phyloP scores from a whole-genome alignment of 2,329 filamentous ascomycete species.

The Stachybotrys chartarum region DNA sequence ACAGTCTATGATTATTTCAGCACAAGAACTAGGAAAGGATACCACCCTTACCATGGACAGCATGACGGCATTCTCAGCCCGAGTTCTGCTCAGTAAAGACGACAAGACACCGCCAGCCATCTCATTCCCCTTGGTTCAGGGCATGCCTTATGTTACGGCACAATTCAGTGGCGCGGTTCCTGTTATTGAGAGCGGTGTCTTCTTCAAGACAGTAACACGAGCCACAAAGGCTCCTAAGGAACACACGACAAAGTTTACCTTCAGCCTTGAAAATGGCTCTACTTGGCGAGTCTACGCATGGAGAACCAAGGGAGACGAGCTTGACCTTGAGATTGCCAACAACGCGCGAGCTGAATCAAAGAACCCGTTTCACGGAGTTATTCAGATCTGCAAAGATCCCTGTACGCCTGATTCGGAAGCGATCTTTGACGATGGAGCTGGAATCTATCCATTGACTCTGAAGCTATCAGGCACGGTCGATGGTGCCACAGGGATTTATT shows the following conservation, averaged over 20 bases:
- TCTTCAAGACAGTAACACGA: conserved; percentile 61
- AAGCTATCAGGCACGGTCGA: conserved; percentile 55
- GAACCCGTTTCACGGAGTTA: conserved; percentile 63
- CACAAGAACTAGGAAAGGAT: conserved; percentile 57
- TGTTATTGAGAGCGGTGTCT: conserved; percentile 65
- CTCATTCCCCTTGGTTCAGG: conserved; percentile 78
- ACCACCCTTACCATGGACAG: conserved; percentile 50
- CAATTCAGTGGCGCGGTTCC: conserved; percentile 66
- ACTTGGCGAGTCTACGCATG: conserved; percentile 78
- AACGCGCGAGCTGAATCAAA: conserved; percentile 59
- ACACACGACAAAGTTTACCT: conserved; percentile 68
- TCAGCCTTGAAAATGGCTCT: conserved; percentile 63
- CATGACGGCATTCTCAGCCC: conserved; percentile 51
- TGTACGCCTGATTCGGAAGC: conserved; percentile 47
- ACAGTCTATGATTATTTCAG: conserved; percentile 74
- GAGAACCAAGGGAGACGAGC: conserved; percentile 47
- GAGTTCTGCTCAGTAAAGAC: conserved; percentile 58
- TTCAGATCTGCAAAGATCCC: conserved; percentile 80
- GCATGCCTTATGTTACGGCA: conserved; percentile 80
- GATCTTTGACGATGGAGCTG: conserved; percentile 68
- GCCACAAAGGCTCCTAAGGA: conserved; percentile 48
- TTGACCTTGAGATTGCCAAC: conserved; percentile 62
- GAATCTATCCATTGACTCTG: conserved; percentile 63
- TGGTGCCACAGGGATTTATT: conserved; percentile 61
- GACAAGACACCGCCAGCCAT: conserved; percentile 51